These are phyloP conservation scores for Trypanosoma congolense DNA, from an alignment of 208 protist species.

Conservation along the genomic window DNA sequence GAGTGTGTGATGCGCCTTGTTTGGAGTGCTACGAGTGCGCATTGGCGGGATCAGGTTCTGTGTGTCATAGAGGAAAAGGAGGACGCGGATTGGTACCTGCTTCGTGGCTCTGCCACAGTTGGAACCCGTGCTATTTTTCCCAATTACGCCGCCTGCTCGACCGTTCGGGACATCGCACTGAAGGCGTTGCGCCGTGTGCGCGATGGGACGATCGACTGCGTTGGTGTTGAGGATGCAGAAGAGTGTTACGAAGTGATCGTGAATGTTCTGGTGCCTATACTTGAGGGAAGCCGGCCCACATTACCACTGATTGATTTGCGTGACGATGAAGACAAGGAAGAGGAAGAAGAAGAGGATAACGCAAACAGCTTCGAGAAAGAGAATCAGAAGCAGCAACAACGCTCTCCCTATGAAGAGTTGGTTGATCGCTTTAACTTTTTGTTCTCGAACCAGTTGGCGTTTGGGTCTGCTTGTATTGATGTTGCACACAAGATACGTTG, in stretches of 20 bases:
- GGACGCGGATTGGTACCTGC: constrained; percentile 66
- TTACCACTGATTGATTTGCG: background rate
- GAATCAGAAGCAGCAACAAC: constrained; percentile 23
- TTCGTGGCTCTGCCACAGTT: constrained; percentile 43
- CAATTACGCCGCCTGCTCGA: constrained; percentile 44
- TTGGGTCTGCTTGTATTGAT: background rate
- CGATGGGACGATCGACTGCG: constrained; percentile 26
- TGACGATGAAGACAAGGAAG: background rate
- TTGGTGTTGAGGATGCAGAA: constrained; percentile 24
- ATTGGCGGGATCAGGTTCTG: constrained; percentile 80
- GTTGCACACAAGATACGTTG: constrained; percentile 12
- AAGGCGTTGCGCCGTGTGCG: constrained; percentile 54
- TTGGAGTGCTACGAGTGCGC: constrained; percentile 78
- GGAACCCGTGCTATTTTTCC: constrained; percentile 51
- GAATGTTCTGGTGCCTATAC: constrained; percentile 31
- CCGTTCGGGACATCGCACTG: constrained; percentile 33
- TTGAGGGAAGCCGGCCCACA: constrained; percentile 24
- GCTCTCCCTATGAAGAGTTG: constrained; percentile 10
- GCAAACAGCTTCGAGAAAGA: constrained; percentile 2
- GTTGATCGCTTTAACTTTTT: constrained; percentile 4
- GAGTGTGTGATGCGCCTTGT: constrained; percentile 51
- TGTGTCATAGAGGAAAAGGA: constrained; percentile 49
- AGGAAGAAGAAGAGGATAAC: background rate
- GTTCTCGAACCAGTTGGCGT: constrained; percentile 5
- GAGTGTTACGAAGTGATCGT: constrained; percentile 29